Conservation (phyloP, 805 yeast genomes). For the Kodamaea kaohsiungensis region DNA sequence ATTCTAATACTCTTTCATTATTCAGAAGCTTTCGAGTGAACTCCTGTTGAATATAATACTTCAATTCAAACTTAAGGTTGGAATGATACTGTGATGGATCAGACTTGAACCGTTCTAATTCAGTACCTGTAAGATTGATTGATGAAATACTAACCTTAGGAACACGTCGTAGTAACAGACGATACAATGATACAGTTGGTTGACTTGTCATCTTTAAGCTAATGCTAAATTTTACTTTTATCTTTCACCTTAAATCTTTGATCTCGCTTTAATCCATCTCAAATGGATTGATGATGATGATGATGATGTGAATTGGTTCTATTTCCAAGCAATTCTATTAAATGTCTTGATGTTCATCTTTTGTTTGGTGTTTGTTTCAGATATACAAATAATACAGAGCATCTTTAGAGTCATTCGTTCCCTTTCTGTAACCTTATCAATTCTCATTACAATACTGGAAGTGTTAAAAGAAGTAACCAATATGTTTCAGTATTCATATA, state of each 20-base stretch:
- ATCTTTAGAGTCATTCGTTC: too few species aligned
- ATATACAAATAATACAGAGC: too few species aligned
- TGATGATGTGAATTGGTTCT: too few species aligned
- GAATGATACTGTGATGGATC: neutral
- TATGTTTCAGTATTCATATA: too few species aligned
- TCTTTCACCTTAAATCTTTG: neutral
- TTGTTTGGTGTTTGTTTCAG: too few species aligned
- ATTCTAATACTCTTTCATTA: neutral
- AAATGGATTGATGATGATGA: too few species aligned
- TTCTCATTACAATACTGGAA: too few species aligned
- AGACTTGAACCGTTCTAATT: neutral
- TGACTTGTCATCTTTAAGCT: neutral
- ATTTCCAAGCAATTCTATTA: too few species aligned
- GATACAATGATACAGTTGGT: neutral
- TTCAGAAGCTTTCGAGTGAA: neutral
- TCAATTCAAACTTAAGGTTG: slow-evolving; percentile 1
- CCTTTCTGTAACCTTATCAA: too few species aligned
- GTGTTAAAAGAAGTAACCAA: too few species aligned
- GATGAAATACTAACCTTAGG: neutral
- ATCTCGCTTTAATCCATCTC: too few species aligned
- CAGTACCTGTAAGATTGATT: neutral
- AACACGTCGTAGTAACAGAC: neutral
- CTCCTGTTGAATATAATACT: neutral
- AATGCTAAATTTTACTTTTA: neutral
- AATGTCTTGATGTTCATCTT: too few species aligned